Evolutionary conservation across 2,329 filamentous ascomycete genomes (phyloP).

Genomic region (Microascus cirrosus): DNA sequence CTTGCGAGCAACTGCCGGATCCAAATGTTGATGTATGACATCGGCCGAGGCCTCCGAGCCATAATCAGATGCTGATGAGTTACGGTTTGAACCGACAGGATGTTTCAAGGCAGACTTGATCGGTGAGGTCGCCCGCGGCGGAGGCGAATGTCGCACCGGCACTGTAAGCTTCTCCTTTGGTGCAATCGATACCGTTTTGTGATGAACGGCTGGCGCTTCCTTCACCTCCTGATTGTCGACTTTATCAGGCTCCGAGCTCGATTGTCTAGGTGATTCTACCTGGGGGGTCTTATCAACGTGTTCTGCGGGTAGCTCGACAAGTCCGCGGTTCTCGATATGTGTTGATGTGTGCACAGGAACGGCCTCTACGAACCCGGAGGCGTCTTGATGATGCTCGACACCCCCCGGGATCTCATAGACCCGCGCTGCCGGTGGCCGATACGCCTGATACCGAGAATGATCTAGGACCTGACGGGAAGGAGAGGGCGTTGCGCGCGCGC

Average conservation of each 20-base stretch:
- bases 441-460: neutral
- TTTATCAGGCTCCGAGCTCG: neutral
- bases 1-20: constrained; percentile 30
- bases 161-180: neutral
- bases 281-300: neutral
- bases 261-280: neutral
- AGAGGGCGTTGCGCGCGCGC: neutral
- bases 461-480: neutral
- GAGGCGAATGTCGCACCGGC: constrained; percentile 28
- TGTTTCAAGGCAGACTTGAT: constrained; percentile 69
- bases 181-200: neutral
- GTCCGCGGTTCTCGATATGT: neutral
- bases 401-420: neutral
- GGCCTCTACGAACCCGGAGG: neutral
- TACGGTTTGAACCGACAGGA: constrained; percentile 36
- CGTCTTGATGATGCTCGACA: neutral
- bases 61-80: constrained; percentile 38
- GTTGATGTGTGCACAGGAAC: neutral
- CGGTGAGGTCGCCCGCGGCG: constrained; percentile 60
- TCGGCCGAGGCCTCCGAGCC: constrained; percentile 26
- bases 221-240: neutral
- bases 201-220: neutral
- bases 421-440: neutral
- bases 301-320: neutral
- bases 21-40: neutral